These are phyloP conservation scores for Trichoderma cornu-damae DNA, from an alignment of 2,329 filamentous ascomycete species.

Conservation along the genomic window DNA sequence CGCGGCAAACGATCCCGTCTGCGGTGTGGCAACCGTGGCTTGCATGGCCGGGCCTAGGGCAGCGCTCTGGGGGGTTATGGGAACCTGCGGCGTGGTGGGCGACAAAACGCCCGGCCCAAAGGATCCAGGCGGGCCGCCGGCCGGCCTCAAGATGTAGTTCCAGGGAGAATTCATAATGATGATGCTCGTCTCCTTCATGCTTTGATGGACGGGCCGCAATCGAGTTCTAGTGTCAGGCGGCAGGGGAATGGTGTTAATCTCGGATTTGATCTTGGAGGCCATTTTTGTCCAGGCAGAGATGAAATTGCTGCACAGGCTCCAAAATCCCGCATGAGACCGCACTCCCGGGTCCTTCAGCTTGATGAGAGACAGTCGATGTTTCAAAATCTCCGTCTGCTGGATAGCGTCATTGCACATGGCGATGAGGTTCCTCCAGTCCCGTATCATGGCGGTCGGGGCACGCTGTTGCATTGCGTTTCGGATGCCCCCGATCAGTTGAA, in stretches of 20 bases:
- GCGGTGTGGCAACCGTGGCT: slow-evolving; percentile 73
- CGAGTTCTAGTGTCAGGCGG: slow-evolving; percentile 65
- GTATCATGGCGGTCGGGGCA: slow-evolving; percentile 54
- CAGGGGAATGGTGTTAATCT: slow-evolving; percentile 47
- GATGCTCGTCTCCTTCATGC: slow-evolving; percentile 72
- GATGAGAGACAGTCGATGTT: slow-evolving; percentile 68
- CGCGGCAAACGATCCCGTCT: slow-evolving; percentile 51
- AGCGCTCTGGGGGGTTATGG: slow-evolving; percentile 84
- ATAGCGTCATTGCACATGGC: slow-evolving; percentile 65
- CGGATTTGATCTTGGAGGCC: slow-evolving; percentile 54
- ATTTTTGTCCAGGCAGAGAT: slow-evolving; percentile 65
- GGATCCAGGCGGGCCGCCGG: neutral
- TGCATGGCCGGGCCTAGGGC: slow-evolving; percentile 86
- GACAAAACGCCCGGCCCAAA: slow-evolving; percentile 12
- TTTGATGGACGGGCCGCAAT: slow-evolving; percentile 75
- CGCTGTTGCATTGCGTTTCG: slow-evolving; percentile 58
- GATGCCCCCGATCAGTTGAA: slow-evolving; percentile 60
- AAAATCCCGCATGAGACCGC: slow-evolving; percentile 57
- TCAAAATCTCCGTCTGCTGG: slow-evolving; percentile 67
- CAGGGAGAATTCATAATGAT: slow-evolving; percentile 61
- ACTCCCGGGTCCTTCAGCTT: slow-evolving; percentile 79
- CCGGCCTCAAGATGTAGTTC: slow-evolving; percentile 40
- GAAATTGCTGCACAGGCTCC: slow-evolving; percentile 69
- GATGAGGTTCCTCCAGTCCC: slow-evolving; percentile 66
- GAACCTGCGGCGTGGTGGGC: slow-evolving; percentile 36